phyloP scores from a whole-genome alignment of 169 alveolate species.

The Cystoisospora suis region DNA sequence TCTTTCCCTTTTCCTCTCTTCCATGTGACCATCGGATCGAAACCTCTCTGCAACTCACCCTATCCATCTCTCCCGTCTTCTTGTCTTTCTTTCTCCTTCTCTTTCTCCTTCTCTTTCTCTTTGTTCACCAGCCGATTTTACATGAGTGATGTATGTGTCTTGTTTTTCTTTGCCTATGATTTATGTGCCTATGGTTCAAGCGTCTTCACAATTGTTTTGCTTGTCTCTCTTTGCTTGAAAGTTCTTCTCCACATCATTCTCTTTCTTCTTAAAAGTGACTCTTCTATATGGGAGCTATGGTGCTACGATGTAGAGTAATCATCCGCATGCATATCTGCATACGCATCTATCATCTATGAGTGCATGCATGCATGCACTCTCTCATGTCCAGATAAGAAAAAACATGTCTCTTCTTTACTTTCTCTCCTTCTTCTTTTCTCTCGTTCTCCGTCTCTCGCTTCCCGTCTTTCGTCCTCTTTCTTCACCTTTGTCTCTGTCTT shows the following conservation, averaged over 20 bases:
- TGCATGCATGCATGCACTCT: not conserved
- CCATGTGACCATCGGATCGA: too few relatives aligned
- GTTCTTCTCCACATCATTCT: not conserved
- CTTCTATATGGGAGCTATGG: constrained; percentile 26
- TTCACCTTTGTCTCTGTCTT: not conserved
- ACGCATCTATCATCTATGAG: not conserved
- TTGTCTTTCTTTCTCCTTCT: not conserved
- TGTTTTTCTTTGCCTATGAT: constrained; percentile 2
- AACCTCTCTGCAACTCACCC: too few relatives aligned
- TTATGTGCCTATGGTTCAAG: constrained; percentile 9
- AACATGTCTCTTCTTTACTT: too few relatives aligned
- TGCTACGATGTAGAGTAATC: constrained; percentile 21
- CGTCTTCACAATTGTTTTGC: not conserved
- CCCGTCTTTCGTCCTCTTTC: not conserved
- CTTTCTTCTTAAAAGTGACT: not conserved
- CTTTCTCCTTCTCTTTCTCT: not conserved
- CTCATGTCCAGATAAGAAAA: not conserved
- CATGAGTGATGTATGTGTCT: not conserved
- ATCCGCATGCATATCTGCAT: not conserved
- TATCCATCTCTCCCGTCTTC: too few relatives aligned
- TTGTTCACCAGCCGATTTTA: constrained; percentile 7
- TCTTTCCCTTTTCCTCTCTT: too few relatives aligned
- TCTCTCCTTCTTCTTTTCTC: too few relatives aligned
- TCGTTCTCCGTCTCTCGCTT: not conserved
- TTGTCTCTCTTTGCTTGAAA: not conserved